Base-by-base conservation (phyloP, 768 basidiomycete species). In the Vishniacozyma victoriae region DNA sequence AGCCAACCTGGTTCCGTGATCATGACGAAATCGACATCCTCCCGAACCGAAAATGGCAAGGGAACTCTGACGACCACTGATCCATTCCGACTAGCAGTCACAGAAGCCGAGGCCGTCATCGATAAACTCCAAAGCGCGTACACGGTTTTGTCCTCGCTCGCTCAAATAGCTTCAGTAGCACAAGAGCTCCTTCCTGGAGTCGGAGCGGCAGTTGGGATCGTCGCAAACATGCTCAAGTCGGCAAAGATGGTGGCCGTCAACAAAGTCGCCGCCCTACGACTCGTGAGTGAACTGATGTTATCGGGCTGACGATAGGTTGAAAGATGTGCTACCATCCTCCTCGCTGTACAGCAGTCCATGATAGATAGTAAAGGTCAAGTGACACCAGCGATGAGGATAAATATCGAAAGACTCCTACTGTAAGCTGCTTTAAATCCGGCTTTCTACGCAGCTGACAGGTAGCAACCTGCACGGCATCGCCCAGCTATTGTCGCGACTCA, bases 401-500 rank as follows among this genome's bases (percentile, higher is more conserved):
- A 64, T 31, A 47, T 63, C 48, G 39, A 55, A 11, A 38, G 50
- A 5, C 48, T 61, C 16, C 22, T 59, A 7, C 26, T 15, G 60
- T 58, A 15, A 54, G 54, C 20, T 4, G 11, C 22, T n/a, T 14
- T 13, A 4, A 23, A 15, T 35, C 44, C 46, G 39, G 44, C 35
- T 6, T 19, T 15, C n/a, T 23, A 37, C 35, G 36, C 15, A 18
- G 27, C 7, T 43, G n/a, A n/a, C n/a, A n/a, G n/a, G n/a, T 26
- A 65, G 55, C 5, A 46, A 60, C 23, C 50, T 70, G 6, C 48
- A 54, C 18, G 24, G 52, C 11, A 58, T 48, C 19, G 46, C 75
- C 33, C 54, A 62, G 2, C 78, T 87, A 55, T 75, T 86, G 22
- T 60, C 75, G 45, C 82, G 80, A 55, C 81, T 86, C 54, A 73